Evolutionary conservation across 2,329 filamentous ascomycete genomes (phyloP).

Genomic region (Colletotrichum karsti): DNA sequence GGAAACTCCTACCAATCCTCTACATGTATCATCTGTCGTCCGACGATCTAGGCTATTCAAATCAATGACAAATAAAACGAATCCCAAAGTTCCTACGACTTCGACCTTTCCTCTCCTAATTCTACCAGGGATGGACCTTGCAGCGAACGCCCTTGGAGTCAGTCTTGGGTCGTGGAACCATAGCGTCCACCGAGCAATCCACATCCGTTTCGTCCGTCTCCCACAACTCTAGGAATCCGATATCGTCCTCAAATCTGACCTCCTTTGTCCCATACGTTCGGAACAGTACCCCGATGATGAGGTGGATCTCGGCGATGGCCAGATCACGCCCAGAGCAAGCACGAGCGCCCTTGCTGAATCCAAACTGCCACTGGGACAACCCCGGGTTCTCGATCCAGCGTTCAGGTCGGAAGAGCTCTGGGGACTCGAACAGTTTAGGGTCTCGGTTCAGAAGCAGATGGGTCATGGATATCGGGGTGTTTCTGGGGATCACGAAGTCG

Average conservation of each 20-base stretch:
- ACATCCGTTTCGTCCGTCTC: not conserved
- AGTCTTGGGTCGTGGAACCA: not conserved
- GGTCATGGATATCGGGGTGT: not conserved
- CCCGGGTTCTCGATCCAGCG: slow-evolving; percentile 31
- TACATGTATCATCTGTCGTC: no score
- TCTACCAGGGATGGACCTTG: not conserved
- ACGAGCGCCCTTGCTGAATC: not conserved
- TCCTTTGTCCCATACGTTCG: not conserved
- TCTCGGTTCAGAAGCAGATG: slow-evolving; percentile 32
- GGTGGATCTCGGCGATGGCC: not conserved
- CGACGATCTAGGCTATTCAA: no score
- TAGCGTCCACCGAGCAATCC: not conserved
- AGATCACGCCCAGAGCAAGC: not conserved
- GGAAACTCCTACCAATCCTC: no score
- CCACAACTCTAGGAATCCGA: not conserved
- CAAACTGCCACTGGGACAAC: not conserved
- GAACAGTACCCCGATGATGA: slow-evolving; percentile 15
- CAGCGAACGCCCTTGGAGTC: slow-evolving; percentile 21
- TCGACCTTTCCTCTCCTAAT: no score
- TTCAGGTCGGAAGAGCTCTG: slow-evolving; percentile 36
- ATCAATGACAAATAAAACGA: no score
- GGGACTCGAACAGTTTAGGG: slow-evolving; percentile 31
- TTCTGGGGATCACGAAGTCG: not conserved
- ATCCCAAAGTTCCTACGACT: no score
- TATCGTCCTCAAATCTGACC: not conserved